Evolutionary conservation across 2,329 filamentous ascomycete species (phyloP).

Genomic region (Colletotrichum zoysiae): DNA sequence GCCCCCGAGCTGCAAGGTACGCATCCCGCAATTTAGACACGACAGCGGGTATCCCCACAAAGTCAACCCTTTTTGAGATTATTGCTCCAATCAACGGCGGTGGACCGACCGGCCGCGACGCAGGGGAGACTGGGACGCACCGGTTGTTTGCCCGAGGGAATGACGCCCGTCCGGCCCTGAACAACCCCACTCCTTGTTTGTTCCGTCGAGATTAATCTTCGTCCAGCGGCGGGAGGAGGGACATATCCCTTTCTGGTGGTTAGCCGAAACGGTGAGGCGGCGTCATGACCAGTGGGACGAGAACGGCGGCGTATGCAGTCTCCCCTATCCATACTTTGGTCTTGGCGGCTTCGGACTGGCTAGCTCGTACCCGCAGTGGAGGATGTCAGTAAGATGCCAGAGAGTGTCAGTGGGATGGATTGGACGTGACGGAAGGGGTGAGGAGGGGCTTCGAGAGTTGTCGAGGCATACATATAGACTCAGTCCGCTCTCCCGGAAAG

Average conservation of each 20-base stretch:
- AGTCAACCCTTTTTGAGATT: slow-evolving; percentile 34
- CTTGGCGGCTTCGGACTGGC: slow-evolving; percentile 31
- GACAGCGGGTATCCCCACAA: slow-evolving; percentile 35
- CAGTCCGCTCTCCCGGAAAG: neutral
- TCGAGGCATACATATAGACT: slow-evolving; percentile 32
- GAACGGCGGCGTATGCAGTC: slow-evolving; percentile 15
- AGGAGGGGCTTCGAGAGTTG: neutral
- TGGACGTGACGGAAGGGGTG: neutral
- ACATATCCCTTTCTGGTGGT: neutral
- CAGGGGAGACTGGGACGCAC: neutral
- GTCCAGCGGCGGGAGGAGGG: neutral
- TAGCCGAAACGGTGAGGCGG: slow-evolving; percentile 28
- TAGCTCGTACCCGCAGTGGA: slow-evolving; percentile 21
- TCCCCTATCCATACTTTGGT: slow-evolving; percentile 29
- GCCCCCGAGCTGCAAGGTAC: slow-evolving; percentile 34
- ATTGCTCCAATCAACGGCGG: slow-evolving; percentile 33
- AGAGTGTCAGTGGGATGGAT: neutral
- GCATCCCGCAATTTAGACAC: slow-evolving; percentile 41
- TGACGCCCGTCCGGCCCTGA: neutral
- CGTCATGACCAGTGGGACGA: slow-evolving; percentile 25
- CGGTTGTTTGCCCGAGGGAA: slow-evolving; percentile 4
- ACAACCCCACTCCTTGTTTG: slow-evolving; percentile 1
- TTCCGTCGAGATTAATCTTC: slow-evolving; percentile 29
- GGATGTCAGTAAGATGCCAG: neutral
- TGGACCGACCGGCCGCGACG: neutral